These are phyloP conservation scores for Stachybotrys echinatus DNA, from an alignment of 2,329 filamentous ascomycete genomes.

Conservation along the genomic window DNA sequence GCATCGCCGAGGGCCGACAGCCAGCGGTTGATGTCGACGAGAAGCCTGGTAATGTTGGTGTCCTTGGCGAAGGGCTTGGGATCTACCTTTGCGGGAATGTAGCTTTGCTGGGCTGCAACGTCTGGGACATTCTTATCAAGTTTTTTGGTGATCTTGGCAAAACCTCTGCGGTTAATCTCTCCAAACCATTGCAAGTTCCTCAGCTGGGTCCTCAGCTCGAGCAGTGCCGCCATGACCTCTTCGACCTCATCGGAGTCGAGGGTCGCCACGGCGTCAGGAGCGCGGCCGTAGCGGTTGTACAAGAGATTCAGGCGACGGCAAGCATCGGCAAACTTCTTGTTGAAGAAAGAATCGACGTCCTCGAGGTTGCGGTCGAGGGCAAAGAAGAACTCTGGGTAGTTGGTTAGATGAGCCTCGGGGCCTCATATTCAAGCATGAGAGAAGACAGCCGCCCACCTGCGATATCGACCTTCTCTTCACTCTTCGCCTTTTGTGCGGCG, in stretches of 20 bases:
- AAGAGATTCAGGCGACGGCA: conserved; percentile 79
- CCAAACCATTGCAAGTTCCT: conserved; percentile 97
- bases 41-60: conserved; percentile 39
- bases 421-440: conserved; percentile 19
- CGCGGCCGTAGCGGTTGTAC: conserved; percentile 79
- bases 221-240: conserved; percentile 82
- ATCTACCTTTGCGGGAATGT: conserved; percentile 87
- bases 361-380: conserved; percentile 95
- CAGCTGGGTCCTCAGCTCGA: conserved; percentile 82
- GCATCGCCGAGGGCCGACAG: conserved; percentile 75
- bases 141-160: conserved; percentile 99
- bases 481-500: conserved; percentile 58
- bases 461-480: conserved; percentile 75
- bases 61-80: conserved; percentile 82
- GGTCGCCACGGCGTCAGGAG: conserved; percentile 61
- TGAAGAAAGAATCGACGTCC: conserved; percentile 94
- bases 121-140: conserved; percentile 88
- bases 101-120: conserved; percentile 73
- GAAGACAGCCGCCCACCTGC: conserved; percentile 74
- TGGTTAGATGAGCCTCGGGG: conserved; percentile 24
- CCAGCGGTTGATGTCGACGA: conserved; percentile 79
- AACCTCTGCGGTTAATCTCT: conserved; percentile 90
- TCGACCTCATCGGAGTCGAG: conserved; percentile 86
- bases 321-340: conserved; percentile 85
- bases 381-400: conserved; percentile 82